Conservation (phyloP, 768 basidiomycete species). For the Paxillus involutus region DNA sequence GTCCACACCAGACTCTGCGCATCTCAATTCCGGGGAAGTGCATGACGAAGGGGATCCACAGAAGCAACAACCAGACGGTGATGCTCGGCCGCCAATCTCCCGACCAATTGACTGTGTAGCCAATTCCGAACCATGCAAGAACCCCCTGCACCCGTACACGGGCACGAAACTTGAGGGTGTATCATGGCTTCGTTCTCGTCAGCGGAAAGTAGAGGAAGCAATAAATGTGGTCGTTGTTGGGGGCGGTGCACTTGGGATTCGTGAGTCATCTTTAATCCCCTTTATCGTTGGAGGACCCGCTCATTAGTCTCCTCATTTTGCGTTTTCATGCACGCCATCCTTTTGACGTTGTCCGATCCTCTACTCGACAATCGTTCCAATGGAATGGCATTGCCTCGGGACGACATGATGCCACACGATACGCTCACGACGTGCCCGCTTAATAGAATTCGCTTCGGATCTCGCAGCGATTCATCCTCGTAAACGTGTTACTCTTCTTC, state of each 20-base stretch:
- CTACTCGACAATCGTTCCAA: too few species aligned
- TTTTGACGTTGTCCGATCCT: too few species aligned
- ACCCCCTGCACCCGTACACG: slow-evolving; percentile 19
- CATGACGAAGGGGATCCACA: neutral
- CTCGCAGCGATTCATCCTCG: slow-evolving; percentile 52
- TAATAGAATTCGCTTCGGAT: slow-evolving; percentile 62
- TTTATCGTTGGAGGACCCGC: neutral
- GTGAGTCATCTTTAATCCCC: slow-evolving; percentile 36
- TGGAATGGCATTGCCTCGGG: too few species aligned
- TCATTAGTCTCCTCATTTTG: neutral
- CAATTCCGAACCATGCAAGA: neutral
- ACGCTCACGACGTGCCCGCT: neutral
- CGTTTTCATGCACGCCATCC: too few species aligned
- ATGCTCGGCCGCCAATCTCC: neutral
- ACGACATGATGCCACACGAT: neutral
- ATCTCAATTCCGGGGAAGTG: neutral
- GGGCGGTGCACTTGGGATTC: slow-evolving; percentile 72
- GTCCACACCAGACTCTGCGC: neutral
- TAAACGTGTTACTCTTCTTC: slow-evolving; percentile 57
- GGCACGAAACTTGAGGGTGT: slow-evolving; percentile 52
- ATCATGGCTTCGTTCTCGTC: slow-evolving; percentile 50
- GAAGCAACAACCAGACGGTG: neutral
- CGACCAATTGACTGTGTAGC: too few species aligned
- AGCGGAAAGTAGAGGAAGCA: slow-evolving; percentile 45
- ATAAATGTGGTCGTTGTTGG: slow-evolving; percentile 63